phyloP scores from a whole-genome alignment of 257 asterid species.

The Asclepias syriaca region DNA sequence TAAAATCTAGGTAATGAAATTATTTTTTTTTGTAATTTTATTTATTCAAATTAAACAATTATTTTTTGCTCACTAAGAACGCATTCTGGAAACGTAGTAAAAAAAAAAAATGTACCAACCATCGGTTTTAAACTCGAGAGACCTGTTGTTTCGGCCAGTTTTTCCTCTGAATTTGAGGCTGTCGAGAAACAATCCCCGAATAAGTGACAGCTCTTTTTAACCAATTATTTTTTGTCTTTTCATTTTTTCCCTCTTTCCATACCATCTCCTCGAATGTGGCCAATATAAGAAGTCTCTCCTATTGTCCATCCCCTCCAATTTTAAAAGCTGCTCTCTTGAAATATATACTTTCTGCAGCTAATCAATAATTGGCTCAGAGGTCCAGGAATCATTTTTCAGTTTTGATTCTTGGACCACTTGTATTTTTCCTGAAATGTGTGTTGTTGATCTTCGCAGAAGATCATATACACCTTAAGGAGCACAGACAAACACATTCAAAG shows the following conservation, averaged over 20 bases:
- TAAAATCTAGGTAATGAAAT: too few relatives aligned
- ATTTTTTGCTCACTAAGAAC: too few relatives aligned
- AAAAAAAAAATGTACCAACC: neutral
- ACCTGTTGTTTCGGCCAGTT: constrained; percentile 7
- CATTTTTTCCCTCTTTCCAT: neutral
- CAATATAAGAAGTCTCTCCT: neutral
- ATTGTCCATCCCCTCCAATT: neutral
- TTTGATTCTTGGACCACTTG: constrained; percentile 20
- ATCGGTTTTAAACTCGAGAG: neutral
- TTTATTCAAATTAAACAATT: too few relatives aligned
- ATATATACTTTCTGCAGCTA: neutral
- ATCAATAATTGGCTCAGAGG: constrained; percentile 2
- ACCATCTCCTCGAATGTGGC: neutral
- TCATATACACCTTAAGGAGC: neutral
- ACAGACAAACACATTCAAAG: neutral
- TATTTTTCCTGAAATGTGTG: neutral
- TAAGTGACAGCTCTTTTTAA: neutral
- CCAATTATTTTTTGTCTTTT: neutral
- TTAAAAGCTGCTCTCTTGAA: neutral
- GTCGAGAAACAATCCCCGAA: neutral
- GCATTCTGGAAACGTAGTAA: too few relatives aligned
- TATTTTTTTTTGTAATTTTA: too few relatives aligned
- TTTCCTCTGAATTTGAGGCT: constrained; percentile 14
- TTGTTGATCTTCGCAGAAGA: neutral
- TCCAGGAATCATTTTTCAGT: constrained; percentile 16